These are phyloP conservation scores for Apodospora peruviana DNA, from an alignment of 495 filamentous ascomycete genomes.

Conservation along the genomic window DNA sequence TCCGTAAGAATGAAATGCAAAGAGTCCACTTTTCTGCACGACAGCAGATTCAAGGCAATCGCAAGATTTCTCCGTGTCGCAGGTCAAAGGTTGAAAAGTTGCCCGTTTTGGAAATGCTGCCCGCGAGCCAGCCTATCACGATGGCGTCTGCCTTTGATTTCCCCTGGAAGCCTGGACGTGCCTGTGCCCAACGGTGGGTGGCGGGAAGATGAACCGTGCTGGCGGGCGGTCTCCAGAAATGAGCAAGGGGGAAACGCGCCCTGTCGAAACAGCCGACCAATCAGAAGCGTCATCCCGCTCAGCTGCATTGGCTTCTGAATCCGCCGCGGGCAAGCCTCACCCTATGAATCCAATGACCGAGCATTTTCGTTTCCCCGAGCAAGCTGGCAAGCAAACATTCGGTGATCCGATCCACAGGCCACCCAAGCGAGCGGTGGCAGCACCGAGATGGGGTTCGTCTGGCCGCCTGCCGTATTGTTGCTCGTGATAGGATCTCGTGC, in stretches of 20 bases:
- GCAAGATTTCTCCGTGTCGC: too few species aligned
- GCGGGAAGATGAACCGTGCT: neutral
- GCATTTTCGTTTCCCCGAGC: conserved; percentile 3
- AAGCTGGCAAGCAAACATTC: neutral
- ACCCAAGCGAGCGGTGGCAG: neutral
- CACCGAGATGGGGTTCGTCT: neutral
- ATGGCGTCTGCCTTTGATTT: neutral
- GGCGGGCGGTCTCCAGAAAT: too few species aligned
- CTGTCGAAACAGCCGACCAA: conserved; percentile 4
- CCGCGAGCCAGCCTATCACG: too few species aligned
- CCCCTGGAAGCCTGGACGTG: neutral
- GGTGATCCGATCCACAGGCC: neutral
- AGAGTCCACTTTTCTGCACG: too few species aligned
- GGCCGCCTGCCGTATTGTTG: conserved; percentile 8
- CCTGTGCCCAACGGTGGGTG: neutral
- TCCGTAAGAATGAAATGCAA: too few species aligned
- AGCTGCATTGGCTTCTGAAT: conserved; percentile 16
- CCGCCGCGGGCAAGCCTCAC: conserved; percentile 9
- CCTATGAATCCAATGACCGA: conserved; percentile 18
- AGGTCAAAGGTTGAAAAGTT: too few species aligned
- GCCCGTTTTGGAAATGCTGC: too few species aligned
- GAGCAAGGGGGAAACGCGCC: neutral
- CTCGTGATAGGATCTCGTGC: conserved; percentile 10
- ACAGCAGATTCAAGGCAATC: too few species aligned
- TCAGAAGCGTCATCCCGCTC: neutral